A percentile compares a stretch with the other conserved stretches of the same genome.
Conservation (phyloP, 139 green algal genomes). For the Raphidocelis subcapitata region DNA sequence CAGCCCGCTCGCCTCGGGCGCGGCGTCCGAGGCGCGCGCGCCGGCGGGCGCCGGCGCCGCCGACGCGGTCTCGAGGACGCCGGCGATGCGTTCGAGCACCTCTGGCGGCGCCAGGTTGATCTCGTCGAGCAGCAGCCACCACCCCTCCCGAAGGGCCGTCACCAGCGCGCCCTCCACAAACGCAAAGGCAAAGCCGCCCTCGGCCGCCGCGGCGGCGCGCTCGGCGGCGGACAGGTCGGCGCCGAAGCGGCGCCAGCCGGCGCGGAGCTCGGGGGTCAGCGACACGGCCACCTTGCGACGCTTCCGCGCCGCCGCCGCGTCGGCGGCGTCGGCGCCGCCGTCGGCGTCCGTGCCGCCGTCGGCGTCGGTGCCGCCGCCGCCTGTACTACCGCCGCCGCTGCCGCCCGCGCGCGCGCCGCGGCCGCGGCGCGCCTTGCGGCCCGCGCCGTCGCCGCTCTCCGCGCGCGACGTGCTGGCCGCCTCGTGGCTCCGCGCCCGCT, state of each 20-base stretch:
- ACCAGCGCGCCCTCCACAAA: conserved; percentile 95
- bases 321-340: too few relatives aligned
- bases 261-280: conserved; percentile 6
- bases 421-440: too few relatives aligned
- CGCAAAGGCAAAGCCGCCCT: conserved; percentile 87
- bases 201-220: conserved; percentile 60
- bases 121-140: conserved; percentile 98
- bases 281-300: conserved; percentile 9
- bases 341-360: too few relatives aligned
- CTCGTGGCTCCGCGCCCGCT: too few relatives aligned
- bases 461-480: too few relatives aligned
- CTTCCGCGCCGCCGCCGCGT: not conserved
- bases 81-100: conserved; percentile 82
- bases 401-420: too few relatives aligned
- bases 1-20: conserved; percentile 4
- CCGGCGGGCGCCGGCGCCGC: conserved; percentile 8
- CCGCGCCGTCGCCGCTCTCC: too few relatives aligned
- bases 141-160: conserved; percentile 83
- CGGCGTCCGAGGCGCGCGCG: not conserved
- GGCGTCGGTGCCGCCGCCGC: too few relatives aligned
- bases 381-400: too few relatives aligned
- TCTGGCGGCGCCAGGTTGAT: conserved; percentile 90
- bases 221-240: conserved; percentile 69
- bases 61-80: conserved; percentile 78
- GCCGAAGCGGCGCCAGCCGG: conserved; percentile 72